Percentiles rank a stretch among this genome's conserved stretches.
Evolutionary conservation across 192 early-diverging fungal species (phyloP).

Genomic region (Mortierella claussenii): DNA sequence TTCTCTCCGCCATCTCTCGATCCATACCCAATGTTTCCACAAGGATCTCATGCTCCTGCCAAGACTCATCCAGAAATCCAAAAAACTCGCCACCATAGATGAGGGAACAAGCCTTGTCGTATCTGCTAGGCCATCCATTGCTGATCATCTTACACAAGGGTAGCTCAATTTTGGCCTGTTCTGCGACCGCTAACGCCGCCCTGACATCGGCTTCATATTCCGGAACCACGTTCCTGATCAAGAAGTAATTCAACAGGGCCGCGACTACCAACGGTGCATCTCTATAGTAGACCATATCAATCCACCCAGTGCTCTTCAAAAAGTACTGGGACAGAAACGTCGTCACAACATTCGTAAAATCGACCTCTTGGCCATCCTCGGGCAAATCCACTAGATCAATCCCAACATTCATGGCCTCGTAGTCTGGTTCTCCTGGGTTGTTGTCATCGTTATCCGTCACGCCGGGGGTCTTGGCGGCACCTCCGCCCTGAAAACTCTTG

Average conservation of each 20-base stretch:
- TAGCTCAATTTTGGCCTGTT: constrained; percentile 57
- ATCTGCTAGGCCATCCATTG: constrained; percentile 52
- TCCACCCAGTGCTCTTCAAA: constrained; percentile 55
- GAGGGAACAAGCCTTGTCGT: constrained; percentile 64
- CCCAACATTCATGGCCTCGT: constrained; percentile 53
- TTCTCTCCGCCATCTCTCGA: constrained; percentile 6
- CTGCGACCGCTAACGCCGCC: constrained; percentile 52
- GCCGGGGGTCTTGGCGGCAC: constrained; percentile 23
- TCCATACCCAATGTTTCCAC: constrained; percentile 43
- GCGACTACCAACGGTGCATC: constrained; percentile 56
- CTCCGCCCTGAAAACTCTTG: constrained; percentile 60
- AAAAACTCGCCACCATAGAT: constrained; percentile 59
- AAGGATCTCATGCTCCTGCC: constrained; percentile 10
- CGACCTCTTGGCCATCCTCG: constrained; percentile 48
- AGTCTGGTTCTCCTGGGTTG: constrained; percentile 52
- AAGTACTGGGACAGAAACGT: constrained; percentile 66
- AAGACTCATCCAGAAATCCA: constrained; percentile 39
- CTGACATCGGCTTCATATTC: constrained; percentile 63
- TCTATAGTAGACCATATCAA: constrained; percentile 57
- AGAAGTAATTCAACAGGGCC: constrained; percentile 61
- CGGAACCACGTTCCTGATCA: constrained; percentile 58
- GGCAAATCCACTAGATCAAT: constrained; percentile 57
- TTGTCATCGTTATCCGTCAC: constrained; percentile 26
- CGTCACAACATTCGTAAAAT: constrained; percentile 56
- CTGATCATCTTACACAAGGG: constrained; percentile 59